A percentile compares a stretch with the other conserved stretches of the same genome.
Conservation (phyloP, 2,329 filamentous ascomycete genomes). For the Fusarium sterilihyphosum region DNA sequence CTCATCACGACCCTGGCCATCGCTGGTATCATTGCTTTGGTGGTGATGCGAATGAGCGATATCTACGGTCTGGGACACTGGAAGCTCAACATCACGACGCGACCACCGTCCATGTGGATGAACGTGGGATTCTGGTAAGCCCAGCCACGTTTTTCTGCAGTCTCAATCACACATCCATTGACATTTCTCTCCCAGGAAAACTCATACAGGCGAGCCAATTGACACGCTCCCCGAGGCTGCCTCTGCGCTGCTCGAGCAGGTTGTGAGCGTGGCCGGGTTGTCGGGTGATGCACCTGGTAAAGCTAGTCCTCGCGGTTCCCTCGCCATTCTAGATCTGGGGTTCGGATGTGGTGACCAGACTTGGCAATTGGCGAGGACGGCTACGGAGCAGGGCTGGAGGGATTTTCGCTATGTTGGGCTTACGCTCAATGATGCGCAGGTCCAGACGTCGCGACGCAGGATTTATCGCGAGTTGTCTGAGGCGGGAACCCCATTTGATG, state of each 20-base stretch:
- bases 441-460: constrained; percentile 48
- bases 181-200: constrained; percentile 40
- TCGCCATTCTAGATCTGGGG: constrained; percentile 62
- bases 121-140: constrained; percentile 70
- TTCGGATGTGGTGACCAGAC: constrained; percentile 70
- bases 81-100: constrained; percentile 61
- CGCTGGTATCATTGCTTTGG: constrained; percentile 18
- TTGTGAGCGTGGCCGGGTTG: constrained; percentile 57
- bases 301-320: constrained; percentile 12
- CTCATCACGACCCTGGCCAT: constrained; percentile 32
- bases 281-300: constrained; percentile 23
- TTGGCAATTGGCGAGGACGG: constrained; percentile 52
- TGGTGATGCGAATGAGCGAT: constrained; percentile 42
- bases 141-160: not conserved
- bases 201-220: constrained; percentile 43
- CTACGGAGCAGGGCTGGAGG: constrained; percentile 31
- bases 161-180: not conserved
- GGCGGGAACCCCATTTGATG: not conserved
- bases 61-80: constrained; percentile 65
- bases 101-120: constrained; percentile 68
- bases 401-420: constrained; percentile 62
- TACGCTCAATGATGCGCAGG: constrained; percentile 59
- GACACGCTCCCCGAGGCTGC: constrained; percentile 58
- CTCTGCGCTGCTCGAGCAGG: constrained; percentile 57
- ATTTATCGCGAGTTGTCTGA: constrained; percentile 40